Evolutionary conservation across 1,284 basidiomycete genomes (phyloP).

Genomic region (Leccinum subfulvum): DNA sequence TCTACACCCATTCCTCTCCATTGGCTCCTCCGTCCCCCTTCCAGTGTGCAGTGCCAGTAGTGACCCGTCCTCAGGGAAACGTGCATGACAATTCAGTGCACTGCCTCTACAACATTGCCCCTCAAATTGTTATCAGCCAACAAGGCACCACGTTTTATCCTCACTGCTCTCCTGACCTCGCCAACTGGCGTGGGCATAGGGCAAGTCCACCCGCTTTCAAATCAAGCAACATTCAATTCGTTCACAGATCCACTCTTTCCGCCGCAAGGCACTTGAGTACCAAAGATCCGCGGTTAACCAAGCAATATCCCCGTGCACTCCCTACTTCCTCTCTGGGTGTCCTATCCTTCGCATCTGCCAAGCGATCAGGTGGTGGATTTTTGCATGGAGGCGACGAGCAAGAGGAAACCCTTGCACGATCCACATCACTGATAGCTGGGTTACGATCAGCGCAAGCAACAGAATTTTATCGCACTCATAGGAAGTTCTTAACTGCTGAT

Average conservation of each 20-base stretch:
- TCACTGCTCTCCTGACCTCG: constrained; percentile 37
- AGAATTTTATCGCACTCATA: constrained; percentile 45
- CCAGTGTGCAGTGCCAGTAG: constrained; percentile 10
- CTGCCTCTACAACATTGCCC: constrained; percentile 38
- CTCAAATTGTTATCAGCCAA: constrained; percentile 38
- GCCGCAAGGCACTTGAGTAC: constrained; percentile 29
- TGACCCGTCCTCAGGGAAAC: constrained; percentile 7
- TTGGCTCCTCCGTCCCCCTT: constrained; percentile 26
- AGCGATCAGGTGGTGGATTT: constrained; percentile 47
- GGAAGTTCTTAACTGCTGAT: constrained; percentile 33
- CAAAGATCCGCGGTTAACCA: constrained; percentile 20
- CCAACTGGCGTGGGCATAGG: constrained; percentile 33
- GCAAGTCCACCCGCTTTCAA: not conserved
- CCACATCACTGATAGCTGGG: constrained; percentile 44
- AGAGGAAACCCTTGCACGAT: constrained; percentile 46
- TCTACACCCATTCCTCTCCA: constrained; percentile 20
- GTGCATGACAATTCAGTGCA: constrained; percentile 1
- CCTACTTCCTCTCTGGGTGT: constrained; percentile 40
- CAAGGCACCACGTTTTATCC: constrained; percentile 44
- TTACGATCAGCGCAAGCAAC: constrained; percentile 39
- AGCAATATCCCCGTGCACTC: constrained; percentile 17
- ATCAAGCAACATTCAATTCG: constrained; percentile 28
- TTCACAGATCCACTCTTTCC: constrained; percentile 34
- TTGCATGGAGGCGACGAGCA: constrained; percentile 48
- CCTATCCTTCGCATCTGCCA: constrained; percentile 47